Conservation (phyloP, 164 flowering plant species). For the Buxus sempervirens region DNA sequence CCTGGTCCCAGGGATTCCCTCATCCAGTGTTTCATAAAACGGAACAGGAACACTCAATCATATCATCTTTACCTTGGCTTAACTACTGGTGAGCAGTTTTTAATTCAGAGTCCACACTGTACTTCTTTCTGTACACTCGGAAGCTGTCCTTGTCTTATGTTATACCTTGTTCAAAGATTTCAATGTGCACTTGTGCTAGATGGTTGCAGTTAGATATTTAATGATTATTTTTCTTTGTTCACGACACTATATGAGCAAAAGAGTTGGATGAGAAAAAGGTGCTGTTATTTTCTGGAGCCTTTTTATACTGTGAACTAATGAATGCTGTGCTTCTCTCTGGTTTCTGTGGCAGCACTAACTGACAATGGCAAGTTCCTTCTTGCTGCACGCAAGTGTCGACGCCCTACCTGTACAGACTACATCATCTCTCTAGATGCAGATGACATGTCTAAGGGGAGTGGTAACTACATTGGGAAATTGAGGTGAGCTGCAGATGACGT, state of each 20-base stretch:
- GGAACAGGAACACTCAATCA: conserved; percentile 59
- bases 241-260: neutral
- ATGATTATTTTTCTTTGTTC: neutral
- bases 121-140: neutral
- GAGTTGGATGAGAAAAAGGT: neutral
- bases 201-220: neutral
- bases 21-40: conserved; percentile 75
- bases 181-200: neutral
- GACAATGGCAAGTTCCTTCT: conserved; percentile 77
- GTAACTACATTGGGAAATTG: conserved; percentile 62
- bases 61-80: conserved; percentile 68
- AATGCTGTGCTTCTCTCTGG: neutral
- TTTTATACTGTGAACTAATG: neutral
- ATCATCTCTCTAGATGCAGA: conserved; percentile 57
- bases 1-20: conserved; percentile 85
- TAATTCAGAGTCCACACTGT: neutral
- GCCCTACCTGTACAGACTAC: conserved; percentile 65
- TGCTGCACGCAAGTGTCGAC: conserved; percentile 63
- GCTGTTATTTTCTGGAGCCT: neutral
- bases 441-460: conserved; percentile 59
- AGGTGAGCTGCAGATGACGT: conserved; percentile 35
- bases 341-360: conserved; percentile 41
- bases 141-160: neutral
- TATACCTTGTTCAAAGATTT: neutral
- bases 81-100: conserved; percentile 53